Percentiles rank a stretch among this genome's conserved stretches.
Conservation (phyloP, 176 grass and related monocot species). For the maize (Zea mays) region Zm-B73-REFERENCE-NAM-5.0 NC_050103.1:178659001-178659500, state of each 20-base stretch:
- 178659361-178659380: not conserved
- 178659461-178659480: not conserved
- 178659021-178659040: conserved; percentile 94
- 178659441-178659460: not conserved
- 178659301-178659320: not conserved
- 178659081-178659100: conserved; percentile 96
- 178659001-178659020: conserved; percentile 91
- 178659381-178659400: conserved; percentile 8
- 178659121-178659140: conserved; percentile 78
- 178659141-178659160: conserved; percentile 76
- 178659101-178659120: conserved; percentile 97
- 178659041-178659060: conserved; percentile 99
- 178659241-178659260: conserved; percentile 81
- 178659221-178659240: conserved; percentile 96
- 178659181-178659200: conserved; percentile 75
- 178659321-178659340: not conserved
- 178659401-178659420: not conserved
- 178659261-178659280: not conserved
- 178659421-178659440: not conserved
- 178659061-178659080: conserved; percentile 98
- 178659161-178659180: conserved; percentile 89
- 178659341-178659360: not conserved
- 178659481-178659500: not conserved
- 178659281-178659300: not conserved
- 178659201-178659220: conserved; percentile 93